Percentiles rank a stretch among this genome's conserved stretches.
These are phyloP conservation scores for Dichotomopilus funicola DNA, from an alignment of 2,329 filamentous ascomycete genomes.

Conservation along the genomic window DNA sequence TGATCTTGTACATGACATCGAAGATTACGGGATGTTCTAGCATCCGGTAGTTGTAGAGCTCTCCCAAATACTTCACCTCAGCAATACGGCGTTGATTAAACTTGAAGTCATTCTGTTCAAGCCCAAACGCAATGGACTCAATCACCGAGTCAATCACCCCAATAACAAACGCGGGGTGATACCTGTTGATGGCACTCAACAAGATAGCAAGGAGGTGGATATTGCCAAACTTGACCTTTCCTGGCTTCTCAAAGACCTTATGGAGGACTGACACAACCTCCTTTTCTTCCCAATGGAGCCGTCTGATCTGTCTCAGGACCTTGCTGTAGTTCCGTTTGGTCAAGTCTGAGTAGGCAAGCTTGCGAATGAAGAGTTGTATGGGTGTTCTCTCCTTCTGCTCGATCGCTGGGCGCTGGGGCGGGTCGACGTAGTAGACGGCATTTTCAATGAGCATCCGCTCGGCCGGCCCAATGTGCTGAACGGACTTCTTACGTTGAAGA, in stretches of 20 bases:
- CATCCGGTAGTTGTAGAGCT: constrained; percentile 97
- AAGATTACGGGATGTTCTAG: constrained; percentile 93
- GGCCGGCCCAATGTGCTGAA: constrained; percentile 89
- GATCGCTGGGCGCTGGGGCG: constrained; percentile 86
- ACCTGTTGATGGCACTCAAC: constrained; percentile 79
- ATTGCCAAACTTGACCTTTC: constrained; percentile 96
- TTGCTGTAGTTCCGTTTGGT: constrained; percentile 92
- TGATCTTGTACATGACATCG: constrained; percentile 87
- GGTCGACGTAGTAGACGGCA: constrained; percentile 95
- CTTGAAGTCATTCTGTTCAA: constrained; percentile 96
- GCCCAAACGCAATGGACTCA: constrained; percentile 77
- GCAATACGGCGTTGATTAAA: constrained; percentile 92
- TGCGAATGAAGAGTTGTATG: constrained; percentile 85
- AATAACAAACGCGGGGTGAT: constrained; percentile 86
- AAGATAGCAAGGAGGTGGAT: constrained; percentile 90
- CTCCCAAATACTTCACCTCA: constrained; percentile 92
- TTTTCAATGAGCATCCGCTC: constrained; percentile 99
- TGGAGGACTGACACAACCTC: constrained; percentile 58
- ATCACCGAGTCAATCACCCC: constrained; percentile 87
- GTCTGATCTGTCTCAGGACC: constrained; percentile 86
- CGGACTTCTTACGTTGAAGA: constrained; percentile 88
- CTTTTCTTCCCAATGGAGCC: constrained; percentile 93
- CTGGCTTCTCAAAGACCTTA: constrained; percentile 92
- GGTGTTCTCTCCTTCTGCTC: constrained; percentile 95
- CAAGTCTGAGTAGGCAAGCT: constrained; percentile 88